Evolutionary conservation across 2,329 filamentous ascomycete genomes (phyloP).

Genomic region (Canariomyces notabilis): DNA sequence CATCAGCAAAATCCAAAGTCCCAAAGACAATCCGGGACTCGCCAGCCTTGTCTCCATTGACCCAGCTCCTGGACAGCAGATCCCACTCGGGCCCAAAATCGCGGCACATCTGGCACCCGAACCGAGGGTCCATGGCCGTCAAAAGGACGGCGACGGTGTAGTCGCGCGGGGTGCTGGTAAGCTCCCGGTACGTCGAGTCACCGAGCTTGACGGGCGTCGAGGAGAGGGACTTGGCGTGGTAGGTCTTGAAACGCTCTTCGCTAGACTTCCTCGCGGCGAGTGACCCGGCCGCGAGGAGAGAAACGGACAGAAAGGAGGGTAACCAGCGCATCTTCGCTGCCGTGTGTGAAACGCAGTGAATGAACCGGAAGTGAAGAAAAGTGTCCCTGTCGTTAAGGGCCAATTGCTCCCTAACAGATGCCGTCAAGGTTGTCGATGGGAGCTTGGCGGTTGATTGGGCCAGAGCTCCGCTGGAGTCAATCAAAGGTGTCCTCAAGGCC

Average conservation of each 20-base stretch:
- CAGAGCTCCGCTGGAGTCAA: constrained; percentile 12
- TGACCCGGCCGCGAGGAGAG: constrained; percentile 54
- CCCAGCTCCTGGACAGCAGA: constrained; percentile 79
- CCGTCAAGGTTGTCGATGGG: constrained; percentile 7
- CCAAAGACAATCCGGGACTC: constrained; percentile 72
- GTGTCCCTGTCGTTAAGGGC: constrained; percentile 2
- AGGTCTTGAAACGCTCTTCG: constrained; percentile 63
- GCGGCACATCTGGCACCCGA: constrained; percentile 78
- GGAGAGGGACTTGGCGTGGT: constrained; percentile 61
- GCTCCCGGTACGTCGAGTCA: constrained; percentile 67
- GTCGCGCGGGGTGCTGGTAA: constrained; percentile 75
- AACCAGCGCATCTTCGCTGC: constrained; percentile 62
- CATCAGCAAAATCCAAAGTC: constrained; percentile 82
- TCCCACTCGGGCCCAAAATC: constrained; percentile 97
- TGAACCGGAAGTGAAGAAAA: not conserved
- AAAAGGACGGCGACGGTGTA: constrained; percentile 78
- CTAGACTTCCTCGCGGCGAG: constrained; percentile 59
- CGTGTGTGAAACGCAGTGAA: not conserved
- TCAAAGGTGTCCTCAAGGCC: constrained; percentile 19
- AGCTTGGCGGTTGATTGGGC: constrained; percentile 13
- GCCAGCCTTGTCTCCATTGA: constrained; percentile 71
- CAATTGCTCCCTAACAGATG: constrained; percentile 21
- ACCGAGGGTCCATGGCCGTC: constrained; percentile 78
- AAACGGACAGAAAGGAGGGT: constrained; percentile 55
- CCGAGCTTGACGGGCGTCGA: constrained; percentile 70